phyloP scores from a whole-genome alignment of 345 rosid species.

The Salix suchowensis region DNA sequence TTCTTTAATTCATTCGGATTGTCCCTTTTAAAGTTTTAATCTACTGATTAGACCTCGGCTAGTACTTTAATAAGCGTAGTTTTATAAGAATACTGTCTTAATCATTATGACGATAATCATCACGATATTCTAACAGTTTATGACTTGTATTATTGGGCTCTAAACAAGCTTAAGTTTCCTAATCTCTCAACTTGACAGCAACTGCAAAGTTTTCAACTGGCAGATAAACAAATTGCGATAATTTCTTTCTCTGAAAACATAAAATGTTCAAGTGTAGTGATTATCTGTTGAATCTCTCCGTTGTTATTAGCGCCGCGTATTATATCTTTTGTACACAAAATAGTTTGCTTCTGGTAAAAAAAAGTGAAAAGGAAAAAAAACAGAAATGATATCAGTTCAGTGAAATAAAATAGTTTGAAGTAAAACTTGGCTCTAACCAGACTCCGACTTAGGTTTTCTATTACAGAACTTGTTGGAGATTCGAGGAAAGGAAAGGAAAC shows the following conservation, averaged over 20 bases:
- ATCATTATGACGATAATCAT: constrained; percentile 4
- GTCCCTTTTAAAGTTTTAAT: neutral
- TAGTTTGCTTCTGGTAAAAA: neutral
- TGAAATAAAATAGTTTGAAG: too few relatives aligned
- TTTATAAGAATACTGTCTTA: constrained; percentile 6
- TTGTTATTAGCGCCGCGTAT: neutral
- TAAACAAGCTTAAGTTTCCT: constrained; percentile 1
- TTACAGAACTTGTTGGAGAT: neutral
- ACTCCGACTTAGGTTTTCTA: too few relatives aligned
- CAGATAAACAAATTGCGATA: neutral
- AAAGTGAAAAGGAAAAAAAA: neutral
- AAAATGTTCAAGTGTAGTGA: neutral
- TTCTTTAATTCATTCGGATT: constrained; percentile 4
- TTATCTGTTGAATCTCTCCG: neutral
- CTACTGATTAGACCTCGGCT: neutral
- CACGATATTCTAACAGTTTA: neutral
- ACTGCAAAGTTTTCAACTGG: neutral
- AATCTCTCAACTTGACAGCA: neutral
- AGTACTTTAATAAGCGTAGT: neutral
- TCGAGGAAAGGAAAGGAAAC: neutral
- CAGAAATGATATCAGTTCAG: neutral
- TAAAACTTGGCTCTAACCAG: too few relatives aligned
- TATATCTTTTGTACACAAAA: neutral
- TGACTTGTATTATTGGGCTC: neutral
- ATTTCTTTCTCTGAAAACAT: neutral